Percentiles rank a stretch among this genome's conserved stretches.
phyloP scores from a whole-genome alignment of 495 filamentous ascomycete species.

The Xylaria grammica region DNA sequence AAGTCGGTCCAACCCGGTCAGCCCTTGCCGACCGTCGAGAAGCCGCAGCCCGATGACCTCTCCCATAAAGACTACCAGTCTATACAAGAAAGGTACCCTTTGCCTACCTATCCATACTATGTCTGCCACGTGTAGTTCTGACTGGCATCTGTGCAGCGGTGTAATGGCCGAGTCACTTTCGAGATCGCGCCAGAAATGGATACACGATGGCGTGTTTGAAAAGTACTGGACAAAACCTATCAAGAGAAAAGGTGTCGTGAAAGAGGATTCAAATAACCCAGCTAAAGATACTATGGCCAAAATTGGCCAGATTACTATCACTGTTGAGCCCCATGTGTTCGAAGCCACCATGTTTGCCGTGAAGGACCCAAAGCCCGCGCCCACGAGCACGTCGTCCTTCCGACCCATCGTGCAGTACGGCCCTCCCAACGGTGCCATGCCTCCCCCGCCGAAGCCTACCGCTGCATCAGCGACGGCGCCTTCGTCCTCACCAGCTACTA shows the following conservation, averaged over 20 bases:
- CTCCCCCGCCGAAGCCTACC: conserved; percentile 56
- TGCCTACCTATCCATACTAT: neutral
- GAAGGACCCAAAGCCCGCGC: conserved; percentile 66
- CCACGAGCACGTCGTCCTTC: conserved; percentile 42
- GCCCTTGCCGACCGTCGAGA: conserved; percentile 73
- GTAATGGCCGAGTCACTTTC: conserved; percentile 82
- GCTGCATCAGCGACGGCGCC: conserved; percentile 24
- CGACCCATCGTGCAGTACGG: conserved; percentile 76
- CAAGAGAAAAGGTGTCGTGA: conserved; percentile 75
- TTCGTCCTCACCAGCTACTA: conserved; percentile 25
- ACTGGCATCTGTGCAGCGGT: conserved; percentile 59
- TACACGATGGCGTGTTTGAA: conserved; percentile 85
- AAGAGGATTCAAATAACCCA: conserved; percentile 76
- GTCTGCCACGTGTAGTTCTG: neutral
- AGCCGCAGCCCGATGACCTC: conserved; percentile 69
- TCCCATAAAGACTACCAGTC: conserved; percentile 76
- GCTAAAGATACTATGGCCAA: conserved; percentile 85
- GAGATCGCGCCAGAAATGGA: conserved; percentile 87
- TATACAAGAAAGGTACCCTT: conserved; percentile 76
- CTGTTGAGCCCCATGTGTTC: conserved; percentile 89
- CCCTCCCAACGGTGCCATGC: conserved; percentile 63
- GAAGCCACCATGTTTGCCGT: conserved; percentile 85
- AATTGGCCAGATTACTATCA: conserved; percentile 79
- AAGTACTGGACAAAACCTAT: conserved; percentile 92
- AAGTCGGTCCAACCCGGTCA: conserved; percentile 61